Base-by-base conservation (phyloP, 2,329 filamentous ascomycete species). In the Alternaria arborescens region DNA sequence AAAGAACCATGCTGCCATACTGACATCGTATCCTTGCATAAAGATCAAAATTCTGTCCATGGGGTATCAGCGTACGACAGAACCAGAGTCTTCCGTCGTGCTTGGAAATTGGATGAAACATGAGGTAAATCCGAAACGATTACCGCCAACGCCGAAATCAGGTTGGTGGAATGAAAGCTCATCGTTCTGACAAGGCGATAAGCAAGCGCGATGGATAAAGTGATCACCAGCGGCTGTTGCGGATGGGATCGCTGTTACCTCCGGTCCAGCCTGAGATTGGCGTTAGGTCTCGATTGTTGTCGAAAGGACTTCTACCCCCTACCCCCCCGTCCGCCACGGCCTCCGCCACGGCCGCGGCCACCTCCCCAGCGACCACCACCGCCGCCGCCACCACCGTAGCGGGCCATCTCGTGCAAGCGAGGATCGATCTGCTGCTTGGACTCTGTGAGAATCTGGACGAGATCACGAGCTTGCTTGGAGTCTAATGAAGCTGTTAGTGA, bases 381-480 rank as follows among this genome's bases (percentile, higher is more conserved):
- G 55, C 91, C 88, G 55, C 91, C 91, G 59, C 92, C 92, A 66
- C 93, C 92, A 70, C 93, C 88, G 78, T 94, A 98, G 80, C 95
- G 91, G 71, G 88, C 89, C 95, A 99, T 98, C 86, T 99, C 95
- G 66, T 89, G 89, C 66, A 99, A 90, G 80, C 93, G 91, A 77
- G 95, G 95, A 76, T 98, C 95, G 81, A 99, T 94, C 82, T 96
- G 91, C 85, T 99, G 95, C 86, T 98, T 98, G 70, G 95, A 94
- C 83, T 99, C 95, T 77, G 90, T 90, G 72, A 99, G 90, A 74
- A 99, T 92, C 73, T 87, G 87, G 73, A 99, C 90, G 78, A 99
- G 89, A 83, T 99, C 95, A 87, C 95, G 94, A 82, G 95, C 94
- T 88, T 85, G 83, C 78, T 84, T 84, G 52, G 82, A 78, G 74